A percentile compares a stretch with the other conserved stretches of the same genome.
These are phyloP conservation scores for Leucosporidium creatinivorum DNA, from an alignment of 768 basidiomycete genomes.

Conservation along the genomic window DNA sequence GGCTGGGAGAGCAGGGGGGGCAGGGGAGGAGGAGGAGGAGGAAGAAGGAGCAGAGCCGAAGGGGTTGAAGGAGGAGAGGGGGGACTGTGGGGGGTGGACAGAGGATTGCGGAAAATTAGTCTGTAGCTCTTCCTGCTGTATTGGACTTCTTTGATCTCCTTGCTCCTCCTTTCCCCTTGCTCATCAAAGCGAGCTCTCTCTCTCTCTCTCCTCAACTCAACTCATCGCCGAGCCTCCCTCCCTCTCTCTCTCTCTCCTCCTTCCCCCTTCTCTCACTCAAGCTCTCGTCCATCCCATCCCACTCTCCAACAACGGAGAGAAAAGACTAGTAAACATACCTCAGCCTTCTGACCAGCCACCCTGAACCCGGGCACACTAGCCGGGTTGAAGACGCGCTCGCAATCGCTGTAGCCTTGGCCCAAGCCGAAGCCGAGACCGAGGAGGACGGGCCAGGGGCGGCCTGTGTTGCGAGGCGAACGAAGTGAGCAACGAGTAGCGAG, in stretches of 20 bases:
- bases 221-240: too few relatives aligned
- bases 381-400: slow-evolving; percentile 87
- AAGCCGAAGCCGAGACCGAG: slow-evolving; percentile 68
- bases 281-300: background rate
- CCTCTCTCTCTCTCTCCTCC: background rate
- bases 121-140: too few relatives aligned
- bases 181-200: too few relatives aligned
- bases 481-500: too few relatives aligned
- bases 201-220: too few relatives aligned
- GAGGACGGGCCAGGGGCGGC: slow-evolving; percentile 86
- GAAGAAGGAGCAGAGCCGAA: too few relatives aligned
- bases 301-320: too few relatives aligned
- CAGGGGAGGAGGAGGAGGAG: background rate
- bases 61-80: background rate
- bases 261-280: background rate
- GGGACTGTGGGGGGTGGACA: background rate
- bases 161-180: too few relatives aligned
- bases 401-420: slow-evolving; percentile 82
- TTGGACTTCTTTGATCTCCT: too few relatives aligned
- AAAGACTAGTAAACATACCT: background rate
- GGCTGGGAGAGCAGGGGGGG: too few relatives aligned
- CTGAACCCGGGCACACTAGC: slow-evolving; percentile 65
- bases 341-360: slow-evolving; percentile 13
- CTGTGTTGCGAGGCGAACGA: slow-evolving; percentile 46
- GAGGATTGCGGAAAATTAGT: too few relatives aligned